Conservation (phyloP, 352 stramenopile genomes). For the Phytophthora boehmeriae region DNA sequence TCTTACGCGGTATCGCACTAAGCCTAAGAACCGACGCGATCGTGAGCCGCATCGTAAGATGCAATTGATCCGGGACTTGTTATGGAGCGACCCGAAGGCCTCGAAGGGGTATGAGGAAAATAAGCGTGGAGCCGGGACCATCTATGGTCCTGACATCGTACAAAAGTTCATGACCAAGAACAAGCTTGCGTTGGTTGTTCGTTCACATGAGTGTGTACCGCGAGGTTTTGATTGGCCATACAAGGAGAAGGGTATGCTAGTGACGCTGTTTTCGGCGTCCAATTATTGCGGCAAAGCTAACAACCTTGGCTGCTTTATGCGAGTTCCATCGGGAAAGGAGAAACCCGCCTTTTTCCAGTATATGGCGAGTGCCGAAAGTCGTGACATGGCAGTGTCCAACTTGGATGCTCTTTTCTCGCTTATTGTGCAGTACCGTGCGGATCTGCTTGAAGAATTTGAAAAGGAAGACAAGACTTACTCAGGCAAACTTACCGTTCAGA, state of each 20-base stretch:
- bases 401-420: conserved; percentile 85
- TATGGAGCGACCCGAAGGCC: conserved; percentile 83
- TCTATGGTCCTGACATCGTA: conserved; percentile 78
- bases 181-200: conserved; percentile 79
- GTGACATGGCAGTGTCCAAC: conserved; percentile 83
- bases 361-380: conserved; percentile 82
- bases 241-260: conserved; percentile 82
- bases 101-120: conserved; percentile 79
- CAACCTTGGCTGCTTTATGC: conserved; percentile 88
- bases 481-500: conserved; percentile 48
- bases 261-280: conserved; percentile 88
- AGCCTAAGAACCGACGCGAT: conserved; percentile 59
- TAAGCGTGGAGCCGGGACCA: conserved; percentile 78
- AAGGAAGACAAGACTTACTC: conserved; percentile 49
- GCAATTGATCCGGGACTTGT: conserved; percentile 77
- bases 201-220: conserved; percentile 86
- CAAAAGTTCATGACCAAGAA: conserved; percentile 90
- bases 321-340: conserved; percentile 65
- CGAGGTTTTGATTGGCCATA: conserved; percentile 83
- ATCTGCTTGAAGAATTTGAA: conserved; percentile 69
- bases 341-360: conserved; percentile 90
- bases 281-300: conserved; percentile 89
- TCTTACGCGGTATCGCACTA: conserved; percentile 72
- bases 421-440: conserved; percentile 76
- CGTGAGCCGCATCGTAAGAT: conserved; percentile 64